Percentiles rank a stretch among this genome's conserved stretches.
Conservation (phyloP, 768 basidiomycete genomes). For the Mycena albidolilacea region DNA sequence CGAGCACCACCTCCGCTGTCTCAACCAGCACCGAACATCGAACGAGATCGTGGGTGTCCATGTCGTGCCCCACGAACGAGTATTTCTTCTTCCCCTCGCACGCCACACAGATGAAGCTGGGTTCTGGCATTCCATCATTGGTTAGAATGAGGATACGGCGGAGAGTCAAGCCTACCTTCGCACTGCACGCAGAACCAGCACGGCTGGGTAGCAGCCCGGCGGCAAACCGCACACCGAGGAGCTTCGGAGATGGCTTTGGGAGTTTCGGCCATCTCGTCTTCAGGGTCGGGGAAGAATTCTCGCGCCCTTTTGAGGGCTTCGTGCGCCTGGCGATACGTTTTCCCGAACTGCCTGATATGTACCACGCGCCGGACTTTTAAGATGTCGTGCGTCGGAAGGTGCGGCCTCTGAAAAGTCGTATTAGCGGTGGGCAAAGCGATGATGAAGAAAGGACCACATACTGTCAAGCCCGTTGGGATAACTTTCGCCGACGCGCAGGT, state of each 20-base stretch:
- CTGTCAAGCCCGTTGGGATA: slow-evolving; percentile 34
- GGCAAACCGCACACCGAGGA: slow-evolving; percentile 44
- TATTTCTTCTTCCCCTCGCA: slow-evolving; percentile 39
- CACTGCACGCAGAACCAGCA: slow-evolving; percentile 53
- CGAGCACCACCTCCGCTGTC: slow-evolving; percentile 22
- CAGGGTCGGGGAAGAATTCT: slow-evolving; percentile 31
- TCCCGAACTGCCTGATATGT: slow-evolving; percentile 36
- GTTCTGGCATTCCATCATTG: slow-evolving; percentile 7
- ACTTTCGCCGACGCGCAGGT: slow-evolving; percentile 43
- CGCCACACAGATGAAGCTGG: slow-evolving; percentile 38
- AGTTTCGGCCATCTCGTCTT: background rate
- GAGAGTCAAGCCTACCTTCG: slow-evolving; percentile 34
- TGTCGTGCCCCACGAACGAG: slow-evolving; percentile 34
- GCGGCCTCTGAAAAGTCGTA: slow-evolving; percentile 33
- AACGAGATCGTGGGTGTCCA: slow-evolving; percentile 43
- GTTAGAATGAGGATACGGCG: background rate
- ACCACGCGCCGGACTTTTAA: slow-evolving; percentile 45
- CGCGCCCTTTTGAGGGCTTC: slow-evolving; percentile 40
- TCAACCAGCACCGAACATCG: slow-evolving; percentile 30
- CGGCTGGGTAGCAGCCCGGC: slow-evolving; percentile 38
- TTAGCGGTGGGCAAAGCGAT: background rate
- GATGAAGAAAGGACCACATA: background rate
- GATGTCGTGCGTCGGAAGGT: slow-evolving; percentile 48
- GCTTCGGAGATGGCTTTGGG: background rate
- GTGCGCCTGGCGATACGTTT: slow-evolving; percentile 41